These are phyloP conservation scores for Aureobasidium uvarum DNA, from an alignment of 2,329 filamentous ascomycete species.

Conservation along the genomic window DNA sequence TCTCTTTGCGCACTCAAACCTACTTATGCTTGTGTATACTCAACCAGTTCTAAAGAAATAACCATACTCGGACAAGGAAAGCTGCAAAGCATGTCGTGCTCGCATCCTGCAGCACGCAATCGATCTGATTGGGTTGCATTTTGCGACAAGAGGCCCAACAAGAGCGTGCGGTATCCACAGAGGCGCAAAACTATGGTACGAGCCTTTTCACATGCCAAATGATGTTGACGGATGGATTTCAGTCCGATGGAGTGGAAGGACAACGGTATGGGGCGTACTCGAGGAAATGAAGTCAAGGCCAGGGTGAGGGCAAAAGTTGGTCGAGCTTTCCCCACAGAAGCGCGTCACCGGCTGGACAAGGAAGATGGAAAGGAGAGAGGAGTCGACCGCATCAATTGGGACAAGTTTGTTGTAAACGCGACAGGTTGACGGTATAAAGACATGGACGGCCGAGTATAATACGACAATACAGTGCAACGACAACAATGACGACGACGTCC, in stretches of 20 bases:
- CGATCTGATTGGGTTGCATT: not conserved
- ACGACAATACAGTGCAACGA: not conserved
- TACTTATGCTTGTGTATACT: not conserved
- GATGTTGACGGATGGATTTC: too few species aligned
- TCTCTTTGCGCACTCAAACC: not conserved
- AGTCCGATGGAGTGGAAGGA: too few species aligned
- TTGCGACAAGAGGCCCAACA: too few species aligned
- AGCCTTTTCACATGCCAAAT: too few species aligned
- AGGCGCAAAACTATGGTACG: too few species aligned
- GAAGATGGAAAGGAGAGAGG: not conserved
- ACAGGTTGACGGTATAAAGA: not conserved
- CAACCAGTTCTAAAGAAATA: not conserved
- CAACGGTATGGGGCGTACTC: too few species aligned
- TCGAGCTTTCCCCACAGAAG: conserved; percentile 15
- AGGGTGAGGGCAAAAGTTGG: not conserved
- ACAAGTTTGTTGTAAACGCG: too few species aligned
- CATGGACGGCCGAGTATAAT: not conserved
- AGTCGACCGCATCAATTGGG: not conserved
- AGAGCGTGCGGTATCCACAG: too few species aligned
- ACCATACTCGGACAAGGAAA: not conserved
- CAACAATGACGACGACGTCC: conserved; percentile 2
- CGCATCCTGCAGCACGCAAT: conserved; percentile 9
- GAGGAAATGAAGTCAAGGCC: not conserved
- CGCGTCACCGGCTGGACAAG: conserved; percentile 3
- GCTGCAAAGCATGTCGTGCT: conserved; percentile 3